phyloP scores from a whole-genome alignment of 768 basidiomycete genomes.

The Boletus barrowsii region DNA sequence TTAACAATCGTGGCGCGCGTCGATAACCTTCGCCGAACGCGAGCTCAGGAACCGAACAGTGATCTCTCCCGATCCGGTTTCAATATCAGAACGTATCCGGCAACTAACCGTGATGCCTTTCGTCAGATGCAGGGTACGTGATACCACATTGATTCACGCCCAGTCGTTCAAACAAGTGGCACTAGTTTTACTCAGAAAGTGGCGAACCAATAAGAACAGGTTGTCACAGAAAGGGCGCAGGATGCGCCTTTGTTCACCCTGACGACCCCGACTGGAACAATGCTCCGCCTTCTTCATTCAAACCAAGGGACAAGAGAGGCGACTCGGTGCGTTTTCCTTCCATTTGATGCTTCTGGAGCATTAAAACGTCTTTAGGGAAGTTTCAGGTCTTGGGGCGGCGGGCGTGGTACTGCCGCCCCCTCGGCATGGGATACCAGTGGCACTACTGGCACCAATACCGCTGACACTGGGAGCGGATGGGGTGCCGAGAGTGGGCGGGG shows the following conservation, averaged over 20 bases:
- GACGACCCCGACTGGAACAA: conserved; percentile 21
- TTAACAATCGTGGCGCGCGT: not conserved
- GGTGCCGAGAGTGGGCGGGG: conserved; percentile 1
- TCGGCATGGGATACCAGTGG: not conserved
- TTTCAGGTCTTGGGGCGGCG: conserved; percentile 7
- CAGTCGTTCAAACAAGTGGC: not conserved
- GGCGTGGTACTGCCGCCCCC: not conserved
- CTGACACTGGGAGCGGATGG: conserved; percentile 1
- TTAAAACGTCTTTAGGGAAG: conserved; percentile 3
- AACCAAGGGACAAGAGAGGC: conserved; percentile 13
- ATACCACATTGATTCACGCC: conserved; percentile 2
- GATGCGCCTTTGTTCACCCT: conserved; percentile 33
- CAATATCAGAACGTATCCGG: not conserved
- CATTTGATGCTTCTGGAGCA: not conserved
- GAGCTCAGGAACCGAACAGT: not conserved
- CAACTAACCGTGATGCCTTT: conserved; percentile 19
- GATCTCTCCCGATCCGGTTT: not conserved
- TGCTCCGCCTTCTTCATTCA: conserved; percentile 12
- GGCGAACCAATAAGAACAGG: conserved; percentile 28
- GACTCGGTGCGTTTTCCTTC: conserved; percentile 14
- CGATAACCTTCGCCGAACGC: not conserved
- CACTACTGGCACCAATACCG: not conserved
- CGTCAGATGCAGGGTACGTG: conserved; percentile 24
- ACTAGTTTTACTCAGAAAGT: conserved; percentile 30
- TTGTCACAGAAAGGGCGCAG: conserved; percentile 19